phyloP scores from a whole-genome alignment of 768 basidiomycete genomes.

The Albatrellus ellisii region DNA sequence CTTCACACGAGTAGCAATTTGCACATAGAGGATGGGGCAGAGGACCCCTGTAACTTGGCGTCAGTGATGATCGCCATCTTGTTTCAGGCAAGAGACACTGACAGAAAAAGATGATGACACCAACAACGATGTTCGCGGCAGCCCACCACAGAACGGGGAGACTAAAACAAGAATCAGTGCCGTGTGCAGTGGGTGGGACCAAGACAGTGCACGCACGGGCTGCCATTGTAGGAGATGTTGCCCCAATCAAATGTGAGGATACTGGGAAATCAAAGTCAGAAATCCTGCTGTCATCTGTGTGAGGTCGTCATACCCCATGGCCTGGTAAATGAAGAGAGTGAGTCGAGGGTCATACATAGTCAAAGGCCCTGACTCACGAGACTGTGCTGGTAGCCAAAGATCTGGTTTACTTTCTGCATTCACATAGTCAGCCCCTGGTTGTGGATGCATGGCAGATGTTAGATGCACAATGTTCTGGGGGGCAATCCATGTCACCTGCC shows the following conservation, averaged over 20 bases:
- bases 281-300: too few species aligned
- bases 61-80: too few species aligned
- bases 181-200: not conserved
- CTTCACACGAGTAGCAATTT: too few species aligned
- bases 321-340: too few species aligned
- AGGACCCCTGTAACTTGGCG: too few species aligned
- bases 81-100: slow-evolving; percentile 6
- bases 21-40: too few species aligned
- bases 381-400: slow-evolving; percentile 35
- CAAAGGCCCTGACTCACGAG: too few species aligned
- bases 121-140: not conserved
- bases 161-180: not conserved
- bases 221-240: not conserved
- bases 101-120: slow-evolving; percentile 30
- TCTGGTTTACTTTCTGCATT: slow-evolving; percentile 22
- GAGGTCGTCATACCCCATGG: not conserved
- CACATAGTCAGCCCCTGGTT: too few species aligned
- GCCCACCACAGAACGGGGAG: not conserved
- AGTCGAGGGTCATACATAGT: too few species aligned
- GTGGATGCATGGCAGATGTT: too few species aligned
- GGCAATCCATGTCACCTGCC: too few species aligned
- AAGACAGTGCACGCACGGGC: not conserved
- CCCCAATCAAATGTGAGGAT: not conserved
- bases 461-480: slow-evolving; percentile 25
- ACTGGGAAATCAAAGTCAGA: not conserved